A percentile compares a stretch with the other conserved stretches of the same genome.
These are phyloP conservation scores for Penicillium sp. DNA, from an alignment of 2,329 filamentous ascomycete genomes.

Conservation along the genomic window DNA sequence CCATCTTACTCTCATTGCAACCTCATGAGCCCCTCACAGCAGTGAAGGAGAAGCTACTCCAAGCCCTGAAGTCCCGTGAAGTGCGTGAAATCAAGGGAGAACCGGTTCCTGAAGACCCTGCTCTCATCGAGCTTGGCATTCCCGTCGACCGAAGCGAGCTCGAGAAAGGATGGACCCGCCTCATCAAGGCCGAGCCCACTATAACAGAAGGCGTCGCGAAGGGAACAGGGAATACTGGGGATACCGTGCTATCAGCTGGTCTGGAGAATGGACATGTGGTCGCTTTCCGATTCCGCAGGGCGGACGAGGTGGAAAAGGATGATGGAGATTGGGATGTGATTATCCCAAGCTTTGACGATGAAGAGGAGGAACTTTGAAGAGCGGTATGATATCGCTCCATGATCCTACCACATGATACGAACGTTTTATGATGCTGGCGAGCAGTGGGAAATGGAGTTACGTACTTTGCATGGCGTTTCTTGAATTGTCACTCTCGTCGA, in stretches of 20 bases:
- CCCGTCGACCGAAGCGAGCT: conserved; percentile 50
- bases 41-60: conserved; percentile 60
- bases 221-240: conserved; percentile 3
- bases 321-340: conserved; percentile 40
- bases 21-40: conserved; percentile 57
- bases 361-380: conserved; percentile 23
- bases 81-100: conserved; percentile 41
- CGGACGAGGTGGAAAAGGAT: conserved; percentile 3
- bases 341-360: conserved; percentile 35
- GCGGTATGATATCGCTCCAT: not conserved
- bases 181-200: not conserved
- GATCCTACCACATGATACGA: not conserved
- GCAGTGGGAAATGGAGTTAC: not conserved
- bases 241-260: conserved; percentile 28
- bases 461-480: not conserved
- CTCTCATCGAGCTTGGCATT: conserved; percentile 49
- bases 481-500: too few species aligned
- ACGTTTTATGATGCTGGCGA: not conserved
- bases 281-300: conserved; percentile 37
- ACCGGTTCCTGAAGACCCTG: conserved; percentile 37
- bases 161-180: conserved; percentile 49
- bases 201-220: not conserved
- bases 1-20: conserved; percentile 67
- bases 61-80: conserved; percentile 51
- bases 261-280: conserved; percentile 32